phyloP scores from a whole-genome alignment of 2,329 filamentous ascomycete species.

The Aspergillus awamori region DNA sequence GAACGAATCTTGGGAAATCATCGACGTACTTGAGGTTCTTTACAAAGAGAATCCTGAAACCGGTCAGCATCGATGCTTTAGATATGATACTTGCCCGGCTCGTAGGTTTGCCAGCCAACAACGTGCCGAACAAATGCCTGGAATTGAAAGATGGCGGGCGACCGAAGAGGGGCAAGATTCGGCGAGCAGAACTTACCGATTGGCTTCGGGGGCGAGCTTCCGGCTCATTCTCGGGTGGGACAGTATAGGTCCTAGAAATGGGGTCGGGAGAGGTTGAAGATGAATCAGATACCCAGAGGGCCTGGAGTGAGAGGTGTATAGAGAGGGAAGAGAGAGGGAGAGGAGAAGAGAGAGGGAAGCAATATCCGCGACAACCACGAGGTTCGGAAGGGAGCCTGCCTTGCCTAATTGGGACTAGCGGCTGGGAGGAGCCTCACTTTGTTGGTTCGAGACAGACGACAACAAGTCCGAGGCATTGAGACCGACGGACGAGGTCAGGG shows the following conservation, averaged over 20 bases:
- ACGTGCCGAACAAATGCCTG: background rate
- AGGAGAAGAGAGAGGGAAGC: constrained; percentile 23
- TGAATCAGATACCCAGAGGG: constrained; percentile 30
- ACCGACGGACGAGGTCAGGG: background rate
- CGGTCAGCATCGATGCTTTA: constrained; percentile 11
- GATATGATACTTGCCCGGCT: background rate
- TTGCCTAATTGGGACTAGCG: constrained; percentile 28
- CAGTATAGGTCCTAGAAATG: constrained; percentile 21
- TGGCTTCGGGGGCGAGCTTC: constrained; percentile 99
- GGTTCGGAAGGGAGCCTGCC: constrained; percentile 26
- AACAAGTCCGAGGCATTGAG: constrained; percentile 12
- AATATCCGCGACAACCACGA: constrained; percentile 32
- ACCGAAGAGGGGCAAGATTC: constrained; percentile 32
- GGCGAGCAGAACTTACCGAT: constrained; percentile 68
- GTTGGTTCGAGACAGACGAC: background rate
- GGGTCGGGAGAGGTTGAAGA: constrained; percentile 18
- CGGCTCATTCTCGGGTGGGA: constrained; percentile 46
- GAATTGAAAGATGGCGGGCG: constrained; percentile 6
- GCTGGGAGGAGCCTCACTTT: constrained; percentile 25
- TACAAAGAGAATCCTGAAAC: constrained; percentile 91
- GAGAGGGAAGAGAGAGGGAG: constrained; percentile 23
- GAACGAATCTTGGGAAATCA: background rate
- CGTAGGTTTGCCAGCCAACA: background rate
- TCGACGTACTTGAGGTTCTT: constrained; percentile 90
- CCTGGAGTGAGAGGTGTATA: constrained; percentile 16